Evolutionary conservation across 345 rosid species (phyloP), one percentile per base, ranked within the genome.

Genomic region (Streptanthus diversifolius): DNA sequence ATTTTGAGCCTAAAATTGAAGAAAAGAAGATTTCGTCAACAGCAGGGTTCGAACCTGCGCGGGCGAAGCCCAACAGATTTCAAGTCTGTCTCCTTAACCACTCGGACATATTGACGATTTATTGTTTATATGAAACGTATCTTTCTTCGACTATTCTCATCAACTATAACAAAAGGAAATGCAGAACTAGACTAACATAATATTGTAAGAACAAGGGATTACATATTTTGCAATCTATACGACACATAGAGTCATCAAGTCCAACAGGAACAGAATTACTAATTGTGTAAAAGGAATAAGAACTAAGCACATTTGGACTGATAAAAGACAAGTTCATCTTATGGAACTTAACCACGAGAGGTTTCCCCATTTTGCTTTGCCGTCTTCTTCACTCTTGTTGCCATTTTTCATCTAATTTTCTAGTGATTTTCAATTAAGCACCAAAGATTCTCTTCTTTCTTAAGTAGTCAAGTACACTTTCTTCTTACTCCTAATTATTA

Each of bases 1-100:
- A n/a, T n/a, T n/a, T n/a, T n/a, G n/a, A n/a, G n/a, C n/a, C n/a
- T n/a, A n/a, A n/a, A n/a, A n/a, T n/a, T n/a, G n/a, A n/a, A n/a
- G n/a, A 8, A 6, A 44, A 15, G 15, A n/a, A 6, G 8, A 15
- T 18, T 6, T 44, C 19, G 49, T 44, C 21, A 44, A 44, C 49
- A 44, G 86, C 85, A 86, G 90, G 83, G 83, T 86, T 88, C 85
- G 89, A 90, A 88, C 87, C 87, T 85, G 87, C 88, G 90, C 84
- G 86, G 87, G 90, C 87, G 73, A 12, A 83, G 82, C 89, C 89
- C 87, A 86, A 85, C 83, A 85, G 88, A 90, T 88, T 88, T 90
- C 91, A 86, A 86, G 91, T 89, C 92, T 85, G 85, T 85, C 96
- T 90, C 93, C 96, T 89, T 90, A 86, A 90, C 90, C 96, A 87